Base-by-base conservation (phyloP, 345 rosid species). In the Hibiscus tridactylites region DNA sequence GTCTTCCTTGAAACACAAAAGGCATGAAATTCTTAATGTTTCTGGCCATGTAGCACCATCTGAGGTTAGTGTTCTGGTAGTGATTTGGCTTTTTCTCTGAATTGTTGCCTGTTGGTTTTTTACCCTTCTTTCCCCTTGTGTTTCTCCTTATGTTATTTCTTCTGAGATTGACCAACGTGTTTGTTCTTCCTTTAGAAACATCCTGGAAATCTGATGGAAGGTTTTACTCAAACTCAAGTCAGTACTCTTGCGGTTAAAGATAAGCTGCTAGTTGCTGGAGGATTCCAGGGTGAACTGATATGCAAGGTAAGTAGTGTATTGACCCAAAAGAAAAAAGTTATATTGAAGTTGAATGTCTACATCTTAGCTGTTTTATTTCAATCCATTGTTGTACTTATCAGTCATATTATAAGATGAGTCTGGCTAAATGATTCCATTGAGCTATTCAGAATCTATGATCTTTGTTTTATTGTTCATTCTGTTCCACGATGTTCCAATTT, bases 241-340 rank as follows among this genome's bases (percentile, higher is more conserved):
- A 86, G 96, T 74, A 88, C 96, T 3, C 86, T 90, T 74, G 89
- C 96, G 9, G 96, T 90, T 13, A 86, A 83, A 71, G 96, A 90
- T 75, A 85, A 82, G 29, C 81, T 88, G 79, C 80, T 90, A 59
- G 88, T 88, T 71, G 96, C 92, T 61, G 96, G 96, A 26, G 96
- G 96, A 26, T 88, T 90, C 80, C 96, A 86, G 73, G 96, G 96
- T 73, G 96, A 90, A 65, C 82, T 90, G 33, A 88, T 90, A 72
- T 90, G 91, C 83, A 90, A 88, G 93, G 96, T 88, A 74, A 69
- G 74, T 62, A 61, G 2, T 2, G 35, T 11, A 21, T 24, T 58
- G 24, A 53, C 26, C 46, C 46, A 42, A 58, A 63, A 17, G 62
- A 1, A 24, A 12, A 66, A 31, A 13, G 6, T 12, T 49, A 50